phyloP scores from a whole-genome alignment of 2,329 filamentous ascomycete genomes.

The Oidium heveae region DNA sequence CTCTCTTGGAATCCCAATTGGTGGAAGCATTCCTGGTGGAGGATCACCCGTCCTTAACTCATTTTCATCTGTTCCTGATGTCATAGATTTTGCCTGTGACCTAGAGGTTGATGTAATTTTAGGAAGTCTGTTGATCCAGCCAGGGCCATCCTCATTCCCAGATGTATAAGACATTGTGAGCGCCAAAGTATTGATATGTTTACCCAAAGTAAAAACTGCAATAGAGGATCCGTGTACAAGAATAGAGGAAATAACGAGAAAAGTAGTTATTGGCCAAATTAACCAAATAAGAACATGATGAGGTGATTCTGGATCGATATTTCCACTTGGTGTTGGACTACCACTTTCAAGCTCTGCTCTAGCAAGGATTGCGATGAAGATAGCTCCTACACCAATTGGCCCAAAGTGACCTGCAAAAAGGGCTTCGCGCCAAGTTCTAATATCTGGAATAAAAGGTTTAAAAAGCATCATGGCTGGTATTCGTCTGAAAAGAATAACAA shows the following conservation, averaged over 20 bases:
- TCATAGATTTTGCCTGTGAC: constrained; percentile 57
- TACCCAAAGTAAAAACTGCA: constrained; percentile 89
- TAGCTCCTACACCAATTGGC: constrained; percentile 86
- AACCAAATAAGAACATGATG: constrained; percentile 51
- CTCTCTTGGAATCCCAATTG: constrained; percentile 43
- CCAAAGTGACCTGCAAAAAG: constrained; percentile 94
- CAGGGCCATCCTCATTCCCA: constrained; percentile 64
- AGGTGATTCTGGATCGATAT: constrained; percentile 25
- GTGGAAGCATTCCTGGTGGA: constrained; percentile 46
- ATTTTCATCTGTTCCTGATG: constrained; percentile 52
- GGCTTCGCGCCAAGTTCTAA: constrained; percentile 95
- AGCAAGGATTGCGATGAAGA: constrained; percentile 83
- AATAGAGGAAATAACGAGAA: constrained; percentile 84
- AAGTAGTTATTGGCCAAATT: constrained; percentile 90
- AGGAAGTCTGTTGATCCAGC: constrained; percentile 88
- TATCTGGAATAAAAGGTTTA: constrained; percentile 82
- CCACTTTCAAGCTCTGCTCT: constrained; percentile 70
- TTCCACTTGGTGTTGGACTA: constrained; percentile 39
- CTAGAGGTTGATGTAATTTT: constrained; percentile 40
- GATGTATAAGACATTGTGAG: constrained; percentile 92
- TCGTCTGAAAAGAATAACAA: constrained; percentile 86
- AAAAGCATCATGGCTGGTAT: constrained; percentile 83
- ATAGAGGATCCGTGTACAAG: constrained; percentile 94
- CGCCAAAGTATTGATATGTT: constrained; percentile 89
- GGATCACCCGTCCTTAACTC: constrained; percentile 33